phyloP scores from a whole-genome alignment of 1,284 basidiomycete genomes.

The Cutaneotrichosporon cavernicola region DNA sequence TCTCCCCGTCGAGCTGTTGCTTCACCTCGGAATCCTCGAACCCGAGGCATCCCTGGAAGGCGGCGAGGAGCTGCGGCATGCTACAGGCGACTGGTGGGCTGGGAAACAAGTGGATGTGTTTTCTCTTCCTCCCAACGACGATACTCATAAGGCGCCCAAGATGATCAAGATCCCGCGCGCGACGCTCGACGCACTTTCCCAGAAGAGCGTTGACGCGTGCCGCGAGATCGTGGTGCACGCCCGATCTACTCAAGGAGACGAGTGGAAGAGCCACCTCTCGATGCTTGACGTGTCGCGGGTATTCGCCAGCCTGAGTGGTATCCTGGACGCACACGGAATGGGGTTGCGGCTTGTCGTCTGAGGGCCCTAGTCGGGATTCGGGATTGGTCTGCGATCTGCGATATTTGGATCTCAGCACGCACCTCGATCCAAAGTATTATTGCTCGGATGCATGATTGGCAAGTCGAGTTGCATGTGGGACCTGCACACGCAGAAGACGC shows the following conservation, averaged over 20 bases:
- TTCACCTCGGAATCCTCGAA: constrained; percentile 29
- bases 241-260: not conserved
- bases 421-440: not conserved
- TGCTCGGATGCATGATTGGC: not conserved
- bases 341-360: constrained; percentile 17
- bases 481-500: not conserved
- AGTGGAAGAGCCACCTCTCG: constrained; percentile 15
- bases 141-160: constrained; percentile 4
- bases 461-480: not conserved
- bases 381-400: not conserved
- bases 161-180: constrained; percentile 10
- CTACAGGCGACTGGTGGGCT: constrained; percentile 21
- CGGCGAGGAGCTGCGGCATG: constrained; percentile 13
- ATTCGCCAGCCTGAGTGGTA: constrained; percentile 11
- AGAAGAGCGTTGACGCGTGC: constrained; percentile 23
- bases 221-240: constrained; percentile 19
- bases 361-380: not conserved
- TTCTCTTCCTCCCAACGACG: constrained; percentile 1
- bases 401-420: not conserved
- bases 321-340: constrained; percentile 15
- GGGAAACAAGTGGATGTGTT: constrained; percentile 17
- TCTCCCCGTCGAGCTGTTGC: constrained; percentile 27
- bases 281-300: constrained; percentile 19
- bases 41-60: not conserved
- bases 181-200: constrained; percentile 11